phyloP scores from a whole-genome alignment of 768 basidiomycete species.

The Boletus sp. region DNA sequence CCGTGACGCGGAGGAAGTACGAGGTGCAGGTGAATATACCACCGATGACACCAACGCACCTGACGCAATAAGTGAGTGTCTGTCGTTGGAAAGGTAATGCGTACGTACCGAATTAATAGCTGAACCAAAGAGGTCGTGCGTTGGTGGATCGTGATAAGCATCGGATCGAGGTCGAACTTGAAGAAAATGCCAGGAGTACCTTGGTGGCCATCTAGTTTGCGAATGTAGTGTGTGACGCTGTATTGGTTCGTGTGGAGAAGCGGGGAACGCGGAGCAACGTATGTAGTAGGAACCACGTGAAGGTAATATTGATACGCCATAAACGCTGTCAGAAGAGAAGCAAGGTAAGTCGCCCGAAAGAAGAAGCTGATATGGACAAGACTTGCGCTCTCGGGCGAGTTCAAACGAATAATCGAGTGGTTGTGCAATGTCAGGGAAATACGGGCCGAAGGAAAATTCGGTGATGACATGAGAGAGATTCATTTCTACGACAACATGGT shows the following conservation, averaged over 20 bases:
- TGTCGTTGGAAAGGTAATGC: background rate
- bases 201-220: slow-evolving; percentile 65
- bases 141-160: slow-evolving; percentile 82
- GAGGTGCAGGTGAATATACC: slow-evolving; percentile 85
- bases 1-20: slow-evolving; percentile 64
- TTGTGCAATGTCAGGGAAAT: slow-evolving; percentile 93
- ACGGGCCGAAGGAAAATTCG: slow-evolving; percentile 95
- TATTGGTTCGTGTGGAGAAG: slow-evolving; percentile 82
- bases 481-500: slow-evolving; percentile 59
- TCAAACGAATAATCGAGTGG: slow-evolving; percentile 92
- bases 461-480: slow-evolving; percentile 95
- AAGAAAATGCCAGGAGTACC: slow-evolving; percentile 96
- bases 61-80: slow-evolving; percentile 9
- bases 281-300: slow-evolving; percentile 93
- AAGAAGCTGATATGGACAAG: background rate
- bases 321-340: slow-evolving; percentile 53
- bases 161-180: slow-evolving; percentile 95
- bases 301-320: slow-evolving; percentile 93
- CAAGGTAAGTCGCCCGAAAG: background rate
- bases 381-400: slow-evolving; percentile 57
- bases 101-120: slow-evolving; percentile 65
- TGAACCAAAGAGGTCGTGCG: slow-evolving; percentile 80
- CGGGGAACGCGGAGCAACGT: slow-evolving; percentile 65
- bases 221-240: slow-evolving; percentile 90
- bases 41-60: slow-evolving; percentile 89